Base-by-base conservation (phyloP, 805 yeast species). In the Starmerella sp. region DNA sequence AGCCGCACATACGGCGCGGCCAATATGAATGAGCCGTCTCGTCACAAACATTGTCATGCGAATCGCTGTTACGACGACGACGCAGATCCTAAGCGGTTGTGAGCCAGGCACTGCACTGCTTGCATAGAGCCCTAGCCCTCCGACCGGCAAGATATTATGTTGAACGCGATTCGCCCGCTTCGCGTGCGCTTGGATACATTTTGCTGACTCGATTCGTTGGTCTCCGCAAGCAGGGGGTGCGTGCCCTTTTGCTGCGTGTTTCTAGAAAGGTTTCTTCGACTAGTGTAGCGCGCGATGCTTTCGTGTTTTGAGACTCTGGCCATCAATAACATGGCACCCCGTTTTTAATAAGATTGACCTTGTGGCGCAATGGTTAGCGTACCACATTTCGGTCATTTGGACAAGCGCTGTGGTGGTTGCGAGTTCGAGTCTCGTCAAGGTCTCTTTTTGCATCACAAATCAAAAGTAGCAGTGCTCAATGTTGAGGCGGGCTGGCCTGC, bases 361-460 rank as follows among this genome's bases (percentile, higher is more conserved):
- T 56, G 61, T 60, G 62, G 62, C 63, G 63, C 60, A 60, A 60
- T 60, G 63, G 63, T 46, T 60, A 60, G 63, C 63, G 63, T 56
- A 60, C 55, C 60, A 55, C 62, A 60, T 61, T 60, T 60, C 63
- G 63, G 63, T 48, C 41, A 28, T 39, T 17, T 32, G 15, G 49
- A 28, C 52, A 46, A 57, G 56, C 31, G 36, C 63, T 60, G 62
- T 55, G 60, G 54, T 54, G 62, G 63, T 60, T 60, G 63, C 59
- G 63, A 57, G 63, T 60, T 60, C 63, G 61, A 60, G 63, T 60
- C 63, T 57, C 63, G 59, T 56, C 61, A 54, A 46, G 58, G 62
- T 53, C 63, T 46, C 31, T 15, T 14, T 30, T 28, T 35, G 11
- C 22, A 22, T 22, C 38, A 10, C 7, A 22, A 22, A 22, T 22